Percentiles rank a stretch among this genome's conserved stretches.
phyloP scores from a whole-genome alignment of 805 yeast genomes.

The Ascoidea rubescens region DNA sequence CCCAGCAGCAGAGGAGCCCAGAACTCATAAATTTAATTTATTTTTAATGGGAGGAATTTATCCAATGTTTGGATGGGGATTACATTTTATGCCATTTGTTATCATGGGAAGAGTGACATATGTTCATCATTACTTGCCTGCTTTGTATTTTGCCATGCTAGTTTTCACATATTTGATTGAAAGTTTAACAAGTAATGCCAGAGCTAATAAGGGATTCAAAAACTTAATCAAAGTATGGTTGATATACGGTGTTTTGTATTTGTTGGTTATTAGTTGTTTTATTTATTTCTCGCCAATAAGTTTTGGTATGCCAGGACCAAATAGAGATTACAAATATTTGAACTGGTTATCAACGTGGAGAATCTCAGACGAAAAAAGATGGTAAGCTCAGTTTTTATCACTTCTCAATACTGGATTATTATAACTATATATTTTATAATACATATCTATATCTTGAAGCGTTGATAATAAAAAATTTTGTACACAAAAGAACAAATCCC shows the following conservation, averaged over 20 bases:
- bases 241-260: conserved; percentile 27
- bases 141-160: conserved; percentile 61
- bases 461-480: too few species aligned
- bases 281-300: conserved; percentile 48
- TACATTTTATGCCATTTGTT: conserved; percentile 63
- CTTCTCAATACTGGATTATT: too few species aligned
- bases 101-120: conserved; percentile 81
- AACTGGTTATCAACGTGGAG: conserved; percentile 38
- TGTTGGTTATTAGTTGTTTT: conserved; percentile 36
- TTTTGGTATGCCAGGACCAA: conserved; percentile 49
- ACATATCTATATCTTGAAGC: too few species aligned
- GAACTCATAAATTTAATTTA: conserved; percentile 25
- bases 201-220: conserved; percentile 12
- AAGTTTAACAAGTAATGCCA: conserved; percentile 19
- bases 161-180: conserved; percentile 42
- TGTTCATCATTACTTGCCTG: conserved; percentile 78
- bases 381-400: not conserved
- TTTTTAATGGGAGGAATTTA: conserved; percentile 61
- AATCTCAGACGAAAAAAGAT: conserved; percentile 16
- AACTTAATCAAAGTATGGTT: conserved; percentile 15
- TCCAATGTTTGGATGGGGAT: conserved; percentile 73
- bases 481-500: too few species aligned
- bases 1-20: conserved; percentile 20
- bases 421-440: too few species aligned
- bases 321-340: conserved; percentile 25